Evolutionary conservation across 352 stramenopile species (phyloP), one percentile per base, ranked within the genome.

Genomic region (Phytopythium helicoides): DNA sequence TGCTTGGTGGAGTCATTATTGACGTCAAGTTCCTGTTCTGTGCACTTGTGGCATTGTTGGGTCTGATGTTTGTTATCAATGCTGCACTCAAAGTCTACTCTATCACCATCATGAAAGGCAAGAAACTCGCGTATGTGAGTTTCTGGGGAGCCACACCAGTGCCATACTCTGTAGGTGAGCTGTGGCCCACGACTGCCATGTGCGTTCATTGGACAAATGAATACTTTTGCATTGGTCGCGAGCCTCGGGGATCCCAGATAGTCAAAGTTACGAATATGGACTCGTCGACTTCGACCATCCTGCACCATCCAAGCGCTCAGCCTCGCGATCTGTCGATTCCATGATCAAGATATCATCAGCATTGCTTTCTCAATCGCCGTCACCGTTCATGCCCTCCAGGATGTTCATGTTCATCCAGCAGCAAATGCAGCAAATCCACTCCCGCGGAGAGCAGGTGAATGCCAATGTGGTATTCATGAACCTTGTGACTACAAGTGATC

Each of bases 391-490:
- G 40, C 8, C 3, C 14, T 15, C 23, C 41, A 35, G 60, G n/a
- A 48, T 26, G 9, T 62, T 60, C 26, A 44, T 47, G 11, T 66
- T 54, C 21, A 71, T 67, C 25, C 62, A 71, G 35, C 58, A 64
- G 18, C 52, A 66, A 18, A 71, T 71, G 58, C 45, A 64, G 40
- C 64, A 60, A 38, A 35, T 71, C 3, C 62, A 66, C n/a, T 39
- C 47, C 0, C 54, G 63, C 1, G 47, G 40, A 4, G 52, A 71
- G 15, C 46, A 57, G 10, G 51, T 70, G 3, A 53, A 58, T 15
- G 56, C 58, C 1, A 67, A 68, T 19, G 52, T 72, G 15, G 52
- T 65, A 1, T 68, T 76, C 35, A 71, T 76, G 56, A 79, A 71
- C 31, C 40, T 70, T 5, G 63, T 73, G n/a, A 10, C 63, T 2